Percentiles rank a stretch among this genome's conserved stretches.
phyloP scores from a whole-genome alignment of 306 rosid genomes.

The Cucurbita pepo region DNA sequence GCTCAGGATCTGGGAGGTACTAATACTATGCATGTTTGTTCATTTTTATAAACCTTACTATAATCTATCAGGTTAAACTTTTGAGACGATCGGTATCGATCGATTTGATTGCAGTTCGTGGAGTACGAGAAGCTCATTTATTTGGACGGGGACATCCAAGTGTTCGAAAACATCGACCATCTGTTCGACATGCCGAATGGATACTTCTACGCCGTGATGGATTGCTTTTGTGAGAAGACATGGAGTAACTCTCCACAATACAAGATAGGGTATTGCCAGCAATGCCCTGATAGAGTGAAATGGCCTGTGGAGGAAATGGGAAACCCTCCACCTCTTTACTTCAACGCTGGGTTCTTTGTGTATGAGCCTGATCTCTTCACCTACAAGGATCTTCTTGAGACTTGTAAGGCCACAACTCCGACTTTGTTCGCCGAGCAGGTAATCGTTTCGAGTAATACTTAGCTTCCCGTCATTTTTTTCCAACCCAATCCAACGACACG shows the following conservation, averaged over 20 bases:
- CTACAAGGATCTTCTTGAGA: slow-evolving; percentile 16
- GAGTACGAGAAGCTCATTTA: slow-evolving; percentile 37
- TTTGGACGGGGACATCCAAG: slow-evolving; percentile 39
- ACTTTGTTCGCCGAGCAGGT: slow-evolving; percentile 39
- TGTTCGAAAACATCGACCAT: slow-evolving; percentile 32
- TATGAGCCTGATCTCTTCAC: slow-evolving; percentile 20
- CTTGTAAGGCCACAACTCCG: slow-evolving; percentile 16
- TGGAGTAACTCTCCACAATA: slow-evolving; percentile 27
- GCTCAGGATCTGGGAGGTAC: slow-evolving; percentile 52
- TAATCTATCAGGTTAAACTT: too few species aligned
- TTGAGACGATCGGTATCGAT: not conserved
- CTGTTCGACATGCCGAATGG: slow-evolving; percentile 23
- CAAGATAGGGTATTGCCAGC: slow-evolving; percentile 41
- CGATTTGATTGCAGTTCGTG: slow-evolving; percentile 17
- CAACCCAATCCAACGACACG: too few species aligned
- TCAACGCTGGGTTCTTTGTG: slow-evolving; percentile 38
- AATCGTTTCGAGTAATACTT: not conserved
- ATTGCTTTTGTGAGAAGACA: slow-evolving; percentile 37
- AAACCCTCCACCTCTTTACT: slow-evolving; percentile 24
- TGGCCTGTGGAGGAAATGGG: slow-evolving; percentile 26
- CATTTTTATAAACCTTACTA: too few species aligned
- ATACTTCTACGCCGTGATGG: slow-evolving; percentile 34
- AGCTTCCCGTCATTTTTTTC: not conserved
- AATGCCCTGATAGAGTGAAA: slow-evolving; percentile 26
- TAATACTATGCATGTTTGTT: too few species aligned